Conservation (phyloP, 768 basidiomycete species). For the Leccinum broughii region DNA sequence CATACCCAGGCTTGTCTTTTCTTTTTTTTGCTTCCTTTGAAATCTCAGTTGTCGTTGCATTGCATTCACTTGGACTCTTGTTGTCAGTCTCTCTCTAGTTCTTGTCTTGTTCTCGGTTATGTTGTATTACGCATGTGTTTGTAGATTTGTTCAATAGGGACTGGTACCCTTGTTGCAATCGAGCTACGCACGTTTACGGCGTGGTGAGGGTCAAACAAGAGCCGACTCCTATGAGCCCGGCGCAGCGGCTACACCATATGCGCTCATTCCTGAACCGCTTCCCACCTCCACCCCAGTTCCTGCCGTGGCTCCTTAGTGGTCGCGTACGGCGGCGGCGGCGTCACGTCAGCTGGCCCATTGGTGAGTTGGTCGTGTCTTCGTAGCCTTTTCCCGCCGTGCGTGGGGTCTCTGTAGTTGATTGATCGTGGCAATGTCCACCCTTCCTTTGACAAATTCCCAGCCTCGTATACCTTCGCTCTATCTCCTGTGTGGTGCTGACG, state of each 20-base stretch:
- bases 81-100: conserved; percentile 5
- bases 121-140: conserved; percentile 13
- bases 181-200: background rate
- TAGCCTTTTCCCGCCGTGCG: background rate
- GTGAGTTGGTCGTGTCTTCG: conserved; percentile 19
- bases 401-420: background rate
- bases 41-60: conserved; percentile 18
- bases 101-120: conserved; percentile 7
- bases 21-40: background rate
- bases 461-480: background rate
- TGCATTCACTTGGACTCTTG: conserved; percentile 22
- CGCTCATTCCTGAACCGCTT: conserved; percentile 9
- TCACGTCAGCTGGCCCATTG: conserved; percentile 10
- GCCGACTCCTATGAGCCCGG: background rate
- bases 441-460: background rate
- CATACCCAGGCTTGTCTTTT: conserved; percentile 7
- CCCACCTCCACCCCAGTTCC: conserved; percentile 16
- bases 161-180: conserved; percentile 23
- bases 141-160: conserved; percentile 23
- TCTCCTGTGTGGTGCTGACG: conserved; percentile 13
- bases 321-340: background rate
- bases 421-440: conserved; percentile 1
- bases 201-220: background rate
- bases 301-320: conserved; percentile 17
- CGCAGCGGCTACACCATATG: background rate